Conservation (phyloP, 495 filamentous ascomycete species). For the Diplogelasinospora grovesii region DNA sequence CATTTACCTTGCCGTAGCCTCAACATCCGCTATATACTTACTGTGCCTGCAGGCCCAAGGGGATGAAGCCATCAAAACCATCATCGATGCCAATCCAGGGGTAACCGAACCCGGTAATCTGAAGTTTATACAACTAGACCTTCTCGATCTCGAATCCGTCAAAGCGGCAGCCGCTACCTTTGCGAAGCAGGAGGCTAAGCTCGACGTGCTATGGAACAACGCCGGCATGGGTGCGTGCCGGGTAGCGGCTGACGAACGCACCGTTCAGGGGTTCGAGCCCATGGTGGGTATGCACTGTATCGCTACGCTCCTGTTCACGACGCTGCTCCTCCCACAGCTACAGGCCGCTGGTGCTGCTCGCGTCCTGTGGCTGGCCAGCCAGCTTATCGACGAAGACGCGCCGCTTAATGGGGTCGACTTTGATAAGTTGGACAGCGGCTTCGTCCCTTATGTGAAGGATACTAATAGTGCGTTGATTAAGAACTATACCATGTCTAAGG, state of each 20-base stretch:
- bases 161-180: conserved; percentile 11
- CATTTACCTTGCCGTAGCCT: too few species aligned
- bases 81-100: conserved; percentile 8
- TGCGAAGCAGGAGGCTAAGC: conserved; percentile 11
- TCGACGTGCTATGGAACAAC: conserved; percentile 24
- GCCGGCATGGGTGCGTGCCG: conserved; percentile 28
- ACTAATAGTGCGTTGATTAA: neutral
- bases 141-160: conserved; percentile 16
- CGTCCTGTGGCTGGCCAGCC: conserved; percentile 36
- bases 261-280: conserved; percentile 29
- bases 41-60: too few species aligned
- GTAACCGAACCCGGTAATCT: conserved; percentile 11
- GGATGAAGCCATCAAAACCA: conserved; percentile 10
- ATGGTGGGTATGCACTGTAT: conserved; percentile 33
- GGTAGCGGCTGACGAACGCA: conserved; percentile 16
- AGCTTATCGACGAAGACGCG: conserved; percentile 13
- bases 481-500: conserved; percentile 37
- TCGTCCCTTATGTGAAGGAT: too few species aligned
- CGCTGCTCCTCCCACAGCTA: conserved; percentile 38
- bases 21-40: conserved; percentile 2
- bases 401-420: conserved; percentile 24
- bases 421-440: conserved; percentile 27
- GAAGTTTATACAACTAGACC: conserved; percentile 20
- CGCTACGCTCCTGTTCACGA: conserved; percentile 14
- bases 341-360: conserved; percentile 26